Evolutionary conservation across 2,329 filamentous ascomycete genomes (phyloP), one percentile per base, ranked within the genome.

Genomic region (Fusarium palustre): DNA sequence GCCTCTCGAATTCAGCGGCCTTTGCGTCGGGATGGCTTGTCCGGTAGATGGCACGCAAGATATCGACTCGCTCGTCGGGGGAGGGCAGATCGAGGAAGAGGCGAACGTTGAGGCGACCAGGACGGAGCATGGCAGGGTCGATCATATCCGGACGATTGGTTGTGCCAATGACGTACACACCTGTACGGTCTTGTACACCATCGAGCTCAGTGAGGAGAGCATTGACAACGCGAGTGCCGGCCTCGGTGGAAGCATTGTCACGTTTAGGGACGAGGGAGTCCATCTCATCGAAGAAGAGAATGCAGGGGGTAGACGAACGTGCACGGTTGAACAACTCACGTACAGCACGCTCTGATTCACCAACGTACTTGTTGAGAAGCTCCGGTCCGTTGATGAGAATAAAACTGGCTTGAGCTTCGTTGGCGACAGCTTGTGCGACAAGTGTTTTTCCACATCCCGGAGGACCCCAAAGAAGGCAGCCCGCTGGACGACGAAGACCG

Each of bases 351-450:
- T 99, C 96, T 9, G 93, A 97, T 80, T 99, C 96, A 71, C 96
- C 96, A 12, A 99, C 94, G 77, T 95, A 99, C 80, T 98, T 99
- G 84, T 98, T 98, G 46, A 99, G 87, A 12, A 99, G 85, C 78
- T 99, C 96, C 0, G 96, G 96, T 0, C 96, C 96, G 80, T 97
- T 97, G 80, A 99, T 93, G 54, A 93, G 94, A 80, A 99, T 99
- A 83, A 99, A 99, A 80, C 97, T 98, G 48, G 96, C 96, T 78
- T 95, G 93, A 10, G 92, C 94, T 78, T 97, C 94, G 78, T 97
- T 97, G 57, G 96, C 96, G 7, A 97, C 94, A 5, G 96, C 96
- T 81, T 98, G 97, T 20, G 96, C 96, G 3, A 99, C 89, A 3
- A 99, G 87, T 0, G 96, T 99, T 79, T 99, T 99, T 74, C 96